Evolutionary conservation across 1,284 basidiomycete genomes (phyloP), one percentile per base, ranked within the genome.

Genomic region (Wallemia hederae): DNA sequence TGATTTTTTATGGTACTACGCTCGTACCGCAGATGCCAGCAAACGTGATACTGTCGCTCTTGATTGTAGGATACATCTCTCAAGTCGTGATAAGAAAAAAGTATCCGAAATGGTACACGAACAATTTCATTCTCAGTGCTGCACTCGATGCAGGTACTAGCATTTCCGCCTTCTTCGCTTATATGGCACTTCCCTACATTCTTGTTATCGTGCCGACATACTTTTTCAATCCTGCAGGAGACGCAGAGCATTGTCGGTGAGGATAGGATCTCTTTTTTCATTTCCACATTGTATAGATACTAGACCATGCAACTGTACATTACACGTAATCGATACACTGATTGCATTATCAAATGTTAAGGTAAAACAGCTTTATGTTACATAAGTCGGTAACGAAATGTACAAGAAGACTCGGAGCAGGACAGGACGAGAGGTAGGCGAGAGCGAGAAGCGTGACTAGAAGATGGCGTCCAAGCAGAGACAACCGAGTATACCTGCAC

Each of bases 21-120:
- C 61, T 66, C 1, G 67, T 68, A 11, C 69, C 69, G 1, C 66
- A 66, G 1, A 63, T 66, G 22, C 69, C 69, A 7, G 69, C 69
- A n/a, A 69, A 69, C 62, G 64, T 70, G 62, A 70, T 70, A 61
- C 62, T 68, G 60, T 63, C 64, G n/a, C 68, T 68, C 3, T 67
- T 69, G 63, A 64, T 66, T 34, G 66, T 65, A 57, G 65, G 66
- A 25, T 69, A 64, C 62, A 55, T 67, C 9, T 68, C 67, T 24
- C 69, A 70, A 58, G 68, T 66, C 60, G 67, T 66, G 62, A 62
- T 66, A 19, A 62, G 67, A 1, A 63, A 66, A 26, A 63, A 65
- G 24, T 65, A 67, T 29, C 69, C 69, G 14, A 62, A 58, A 1
- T 70, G 67, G 68, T 70, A 68, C 61, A 66, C 65, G 55, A 67